Percentiles rank a stretch among this genome's conserved stretches.
Evolutionary conservation across 164 flowering plant species (phyloP).

Genomic region (Tinospora cordifolia): DNA sequence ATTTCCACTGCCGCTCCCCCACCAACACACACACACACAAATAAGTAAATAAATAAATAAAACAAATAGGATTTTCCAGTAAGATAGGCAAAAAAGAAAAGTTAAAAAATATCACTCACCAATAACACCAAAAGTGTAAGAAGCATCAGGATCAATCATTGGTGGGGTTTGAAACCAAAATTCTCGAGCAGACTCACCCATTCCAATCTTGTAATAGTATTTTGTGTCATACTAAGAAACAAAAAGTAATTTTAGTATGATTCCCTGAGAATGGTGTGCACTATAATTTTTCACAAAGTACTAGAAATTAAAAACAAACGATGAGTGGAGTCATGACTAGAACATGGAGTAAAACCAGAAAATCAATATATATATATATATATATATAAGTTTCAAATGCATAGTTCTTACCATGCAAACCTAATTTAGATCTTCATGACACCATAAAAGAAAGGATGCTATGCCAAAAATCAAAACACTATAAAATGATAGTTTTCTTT

Average conservation of each 20-base stretch:
- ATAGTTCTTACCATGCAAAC: background rate
- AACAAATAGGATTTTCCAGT: background rate
- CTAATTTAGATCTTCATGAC: background rate
- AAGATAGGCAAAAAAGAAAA: background rate
- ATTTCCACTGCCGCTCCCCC: too few species aligned
- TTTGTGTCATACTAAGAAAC: slow-evolving; percentile 58
- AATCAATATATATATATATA: background rate
- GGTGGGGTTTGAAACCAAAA: slow-evolving; percentile 96
- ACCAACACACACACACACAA: too few species aligned
- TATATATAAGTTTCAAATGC: too few species aligned
- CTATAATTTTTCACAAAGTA: too few species aligned
- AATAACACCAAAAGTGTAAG: slow-evolving; percentile 85
- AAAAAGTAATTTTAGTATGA: slow-evolving; percentile 14
- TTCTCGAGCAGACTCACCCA: slow-evolving; percentile 53
- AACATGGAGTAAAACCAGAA: background rate
- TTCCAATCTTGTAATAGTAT: slow-evolving; percentile 83
- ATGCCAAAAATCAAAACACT: background rate
- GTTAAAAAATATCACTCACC: slow-evolving; percentile 39
- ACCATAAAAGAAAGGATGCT: background rate
- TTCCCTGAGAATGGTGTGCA: background rate
- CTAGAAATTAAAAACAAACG: too few species aligned
- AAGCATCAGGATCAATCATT: slow-evolving; percentile 55
- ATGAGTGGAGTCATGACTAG: too few species aligned
- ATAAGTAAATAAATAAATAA: too few species aligned
- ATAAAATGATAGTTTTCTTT: background rate